A percentile compares a stretch with the other conserved stretches of the same genome.
These are phyloP conservation scores for Fusarium nurragi DNA, from an alignment of 2,329 filamentous ascomycete species.

Conservation along the genomic window DNA sequence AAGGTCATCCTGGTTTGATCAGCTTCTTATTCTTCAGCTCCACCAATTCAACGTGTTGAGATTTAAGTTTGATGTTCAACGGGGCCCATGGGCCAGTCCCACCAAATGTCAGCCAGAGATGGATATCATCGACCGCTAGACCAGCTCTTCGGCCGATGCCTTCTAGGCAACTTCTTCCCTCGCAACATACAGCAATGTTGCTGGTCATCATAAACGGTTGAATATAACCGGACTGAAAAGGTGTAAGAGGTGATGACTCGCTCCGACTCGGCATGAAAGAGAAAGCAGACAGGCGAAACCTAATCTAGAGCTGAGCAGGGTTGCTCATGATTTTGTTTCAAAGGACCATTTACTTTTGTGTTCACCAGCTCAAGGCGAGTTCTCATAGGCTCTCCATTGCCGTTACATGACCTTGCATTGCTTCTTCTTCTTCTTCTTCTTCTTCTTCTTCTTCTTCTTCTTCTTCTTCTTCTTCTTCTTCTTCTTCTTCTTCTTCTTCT, in stretches of 20 bases:
- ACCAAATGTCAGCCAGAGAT: neutral
- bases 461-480: neutral
- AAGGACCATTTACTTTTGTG: neutral
- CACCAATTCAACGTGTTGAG: neutral
- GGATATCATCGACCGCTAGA: constrained; percentile 2
- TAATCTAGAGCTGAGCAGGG: constrained; percentile 14
- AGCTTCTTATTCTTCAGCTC: neutral
- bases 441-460: neutral
- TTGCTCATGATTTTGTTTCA: constrained; percentile 17
- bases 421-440: neutral
- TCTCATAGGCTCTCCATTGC: constrained; percentile 13
- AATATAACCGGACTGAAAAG: neutral
- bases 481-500: neutral
- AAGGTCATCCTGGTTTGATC: neutral
- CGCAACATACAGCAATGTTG: constrained; percentile 12
- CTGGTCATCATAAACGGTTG: constrained; percentile 12
- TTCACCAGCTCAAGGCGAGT: neutral
- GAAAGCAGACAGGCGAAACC: constrained; percentile 23
- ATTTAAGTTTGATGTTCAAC: constrained; percentile 7
- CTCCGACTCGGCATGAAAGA: constrained; percentile 32
- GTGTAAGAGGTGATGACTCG: constrained; percentile 16
- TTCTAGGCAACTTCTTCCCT: constrained; percentile 14
- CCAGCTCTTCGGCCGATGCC: neutral
- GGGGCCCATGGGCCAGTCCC: neutral
- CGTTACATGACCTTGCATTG: constrained; percentile 8